Percentiles rank a stretch among this genome's conserved stretches.
These are phyloP conservation scores for Populus hybrid DNA, from an alignment of 441 rosid genomes.

Conservation along the genomic window DNA sequence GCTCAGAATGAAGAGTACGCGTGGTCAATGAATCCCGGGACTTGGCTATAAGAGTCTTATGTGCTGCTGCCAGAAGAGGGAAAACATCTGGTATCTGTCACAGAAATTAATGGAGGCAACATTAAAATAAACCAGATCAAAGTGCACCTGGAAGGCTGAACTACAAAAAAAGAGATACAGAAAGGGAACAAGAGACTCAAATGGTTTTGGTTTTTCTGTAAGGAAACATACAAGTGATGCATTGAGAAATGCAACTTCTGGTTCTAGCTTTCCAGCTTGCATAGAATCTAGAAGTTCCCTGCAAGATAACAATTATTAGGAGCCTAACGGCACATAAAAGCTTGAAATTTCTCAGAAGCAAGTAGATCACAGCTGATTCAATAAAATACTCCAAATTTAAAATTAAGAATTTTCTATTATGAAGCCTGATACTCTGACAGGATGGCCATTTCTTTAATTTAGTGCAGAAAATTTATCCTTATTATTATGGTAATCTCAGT, in stretches of 20 bases:
- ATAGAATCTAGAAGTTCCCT: conserved; percentile 65
- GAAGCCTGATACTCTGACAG: neutral
- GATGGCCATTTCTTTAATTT: neutral
- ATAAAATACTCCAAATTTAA: neutral
- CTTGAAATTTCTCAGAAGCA: neutral
- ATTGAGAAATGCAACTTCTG: too few species aligned
- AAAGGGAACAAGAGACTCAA: neutral
- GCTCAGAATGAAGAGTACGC: conserved; percentile 88
- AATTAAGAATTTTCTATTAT: neutral
- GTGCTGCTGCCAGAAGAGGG: conserved; percentile 86
- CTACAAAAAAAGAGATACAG: too few species aligned
- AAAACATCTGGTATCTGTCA: conserved; percentile 76
- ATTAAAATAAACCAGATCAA: conserved; percentile 5
- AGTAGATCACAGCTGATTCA: neutral
- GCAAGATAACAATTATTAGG: conserved; percentile 15
- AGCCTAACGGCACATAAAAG: neutral
- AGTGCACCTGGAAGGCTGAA: too few species aligned
- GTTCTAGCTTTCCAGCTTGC: too few species aligned
- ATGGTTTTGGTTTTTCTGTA: neutral
- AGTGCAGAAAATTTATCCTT: neutral
- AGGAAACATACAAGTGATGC: conserved; percentile 36
- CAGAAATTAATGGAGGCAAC: neutral
- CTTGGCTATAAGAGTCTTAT: conserved; percentile 67
- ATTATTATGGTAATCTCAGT: neutral
- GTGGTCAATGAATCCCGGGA: conserved; percentile 77